phyloP scores from a whole-genome alignment of 768 basidiomycete genomes.

The Coprinellus aureogranulatus region DNA sequence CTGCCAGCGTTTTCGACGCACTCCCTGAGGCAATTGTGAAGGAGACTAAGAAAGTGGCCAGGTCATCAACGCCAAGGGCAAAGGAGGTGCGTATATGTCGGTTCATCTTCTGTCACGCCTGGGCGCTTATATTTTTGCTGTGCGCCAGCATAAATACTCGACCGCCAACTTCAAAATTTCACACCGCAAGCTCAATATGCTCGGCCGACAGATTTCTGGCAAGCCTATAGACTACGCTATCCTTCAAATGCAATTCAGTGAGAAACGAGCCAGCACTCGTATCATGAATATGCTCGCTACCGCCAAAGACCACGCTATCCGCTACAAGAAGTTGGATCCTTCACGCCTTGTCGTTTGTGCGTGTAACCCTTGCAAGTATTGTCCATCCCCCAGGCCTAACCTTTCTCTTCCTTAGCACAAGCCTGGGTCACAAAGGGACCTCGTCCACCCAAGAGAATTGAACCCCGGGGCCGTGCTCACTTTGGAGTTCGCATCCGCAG shows the following conservation, averaged over 20 bases:
- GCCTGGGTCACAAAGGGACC: constrained; percentile 92
- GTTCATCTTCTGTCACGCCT: neutral
- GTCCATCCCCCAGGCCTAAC: neutral
- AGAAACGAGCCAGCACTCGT: constrained; percentile 83
- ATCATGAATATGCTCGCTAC: constrained; percentile 87
- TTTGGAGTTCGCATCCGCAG: constrained; percentile 75
- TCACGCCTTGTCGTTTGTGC: constrained; percentile 78
- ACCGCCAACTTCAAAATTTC: constrained; percentile 93
- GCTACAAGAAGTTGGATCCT: constrained; percentile 71
- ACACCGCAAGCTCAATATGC: constrained; percentile 86
- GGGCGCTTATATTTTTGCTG: constrained; percentile 1
- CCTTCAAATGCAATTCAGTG: constrained; percentile 93
- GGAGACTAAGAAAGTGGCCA: constrained; percentile 16
- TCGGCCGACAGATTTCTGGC: constrained; percentile 83
- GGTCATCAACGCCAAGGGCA: constrained; percentile 16
- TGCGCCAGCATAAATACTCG: constrained; percentile 81
- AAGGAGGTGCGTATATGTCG: constrained; percentile 26
- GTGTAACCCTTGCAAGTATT: constrained; percentile 23
- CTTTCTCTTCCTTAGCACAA: constrained; percentile 55
- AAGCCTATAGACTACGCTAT: constrained; percentile 95
- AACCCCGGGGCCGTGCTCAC: constrained; percentile 82
- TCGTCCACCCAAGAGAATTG: constrained; percentile 59
- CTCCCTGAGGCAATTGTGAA: constrained; percentile 22
- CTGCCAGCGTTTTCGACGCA: constrained; percentile 51
- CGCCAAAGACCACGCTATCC: constrained; percentile 80